A percentile compares a stretch with the other conserved stretches of the same genome.
Conservation (phyloP, 2,329 filamentous ascomycete genomes). For the Cladophialophora immunda region DNA sequence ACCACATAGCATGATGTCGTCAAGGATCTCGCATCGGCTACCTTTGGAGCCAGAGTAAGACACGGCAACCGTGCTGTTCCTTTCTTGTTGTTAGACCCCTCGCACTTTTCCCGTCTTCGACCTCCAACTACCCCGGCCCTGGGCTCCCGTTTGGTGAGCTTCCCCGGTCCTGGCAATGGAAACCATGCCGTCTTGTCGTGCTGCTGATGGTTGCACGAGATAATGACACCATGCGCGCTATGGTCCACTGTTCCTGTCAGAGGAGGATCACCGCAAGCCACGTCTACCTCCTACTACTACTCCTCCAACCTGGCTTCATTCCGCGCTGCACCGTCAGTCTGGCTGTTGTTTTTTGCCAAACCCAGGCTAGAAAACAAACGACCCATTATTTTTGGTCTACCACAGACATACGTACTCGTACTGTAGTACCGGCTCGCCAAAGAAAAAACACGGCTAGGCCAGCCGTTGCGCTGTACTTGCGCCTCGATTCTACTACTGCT, state of each 20-base stretch:
- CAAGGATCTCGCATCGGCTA: slow-evolving; percentile 32
- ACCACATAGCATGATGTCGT: slow-evolving; percentile 22
- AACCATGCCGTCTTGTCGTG: neutral
- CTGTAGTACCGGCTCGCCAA: neutral
- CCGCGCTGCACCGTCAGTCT: slow-evolving; percentile 9
- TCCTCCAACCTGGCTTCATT: slow-evolving; percentile 8
- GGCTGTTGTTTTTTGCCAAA: neutral
- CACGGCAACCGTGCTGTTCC: slow-evolving; percentile 16
- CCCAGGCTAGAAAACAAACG: neutral
- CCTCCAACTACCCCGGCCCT: slow-evolving; percentile 5
- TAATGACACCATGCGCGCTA: slow-evolving; percentile 29
- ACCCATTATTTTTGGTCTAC: slow-evolving; percentile 5
- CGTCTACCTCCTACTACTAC: too few species aligned
- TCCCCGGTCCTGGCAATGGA: slow-evolving; percentile 16
- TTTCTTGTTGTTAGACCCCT: slow-evolving; percentile 14
- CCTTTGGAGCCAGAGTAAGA: slow-evolving; percentile 17
- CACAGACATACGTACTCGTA: neutral
- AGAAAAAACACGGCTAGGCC: neutral
- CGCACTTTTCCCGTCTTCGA: slow-evolving; percentile 8
- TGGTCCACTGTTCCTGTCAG: slow-evolving; percentile 9
- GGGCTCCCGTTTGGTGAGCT: slow-evolving; percentile 18
- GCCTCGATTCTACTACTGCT: neutral
- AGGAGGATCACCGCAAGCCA: slow-evolving; percentile 20
- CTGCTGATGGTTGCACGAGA: slow-evolving; percentile 29
- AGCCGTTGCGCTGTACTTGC: neutral